phyloP scores from a whole-genome alignment of 2,329 filamentous ascomycete species.

The Trichoderma asperellum region DNA sequence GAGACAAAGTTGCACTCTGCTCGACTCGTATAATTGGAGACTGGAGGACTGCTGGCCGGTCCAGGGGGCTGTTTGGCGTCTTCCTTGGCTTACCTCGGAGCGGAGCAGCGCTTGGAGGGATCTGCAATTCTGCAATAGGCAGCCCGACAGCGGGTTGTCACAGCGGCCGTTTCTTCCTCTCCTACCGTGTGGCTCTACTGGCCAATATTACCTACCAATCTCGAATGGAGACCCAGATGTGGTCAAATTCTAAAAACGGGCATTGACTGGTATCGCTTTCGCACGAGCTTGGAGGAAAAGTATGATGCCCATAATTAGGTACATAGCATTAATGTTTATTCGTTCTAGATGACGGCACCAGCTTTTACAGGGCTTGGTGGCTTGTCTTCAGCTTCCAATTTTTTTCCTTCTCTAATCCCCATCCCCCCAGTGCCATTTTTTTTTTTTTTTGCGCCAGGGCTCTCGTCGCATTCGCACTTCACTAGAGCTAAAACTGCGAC shows the following conservation, averaged over 20 bases:
- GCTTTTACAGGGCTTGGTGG: slow-evolving; percentile 10
- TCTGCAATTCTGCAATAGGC: slow-evolving; percentile 17
- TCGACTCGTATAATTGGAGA: background rate
- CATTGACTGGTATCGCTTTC: background rate
- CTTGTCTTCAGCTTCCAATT: background rate
- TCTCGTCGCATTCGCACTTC: slow-evolving; percentile 25
- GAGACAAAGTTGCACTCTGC: background rate
- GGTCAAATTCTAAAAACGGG: background rate
- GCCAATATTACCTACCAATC: background rate
- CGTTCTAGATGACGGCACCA: background rate
- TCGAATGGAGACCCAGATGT: background rate
- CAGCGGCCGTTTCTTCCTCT: background rate
- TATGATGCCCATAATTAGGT: background rate
- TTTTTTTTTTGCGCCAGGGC: slow-evolving; percentile 20
- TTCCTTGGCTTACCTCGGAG: slow-evolving; percentile 7
- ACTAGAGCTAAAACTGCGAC: slow-evolving; percentile 18
- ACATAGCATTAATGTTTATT: background rate
- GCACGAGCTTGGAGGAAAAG: background rate
- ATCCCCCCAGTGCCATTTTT: background rate
- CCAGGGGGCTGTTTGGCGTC: background rate
- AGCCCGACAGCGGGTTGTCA: background rate
- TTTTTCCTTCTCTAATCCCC: background rate
- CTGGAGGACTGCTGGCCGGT: background rate
- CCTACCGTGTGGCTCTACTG: background rate
- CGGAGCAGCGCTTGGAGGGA: slow-evolving; percentile 15